Base-by-base conservation (phyloP, 1,284 basidiomycete species). In the Leccinum fuscescens region DNA sequence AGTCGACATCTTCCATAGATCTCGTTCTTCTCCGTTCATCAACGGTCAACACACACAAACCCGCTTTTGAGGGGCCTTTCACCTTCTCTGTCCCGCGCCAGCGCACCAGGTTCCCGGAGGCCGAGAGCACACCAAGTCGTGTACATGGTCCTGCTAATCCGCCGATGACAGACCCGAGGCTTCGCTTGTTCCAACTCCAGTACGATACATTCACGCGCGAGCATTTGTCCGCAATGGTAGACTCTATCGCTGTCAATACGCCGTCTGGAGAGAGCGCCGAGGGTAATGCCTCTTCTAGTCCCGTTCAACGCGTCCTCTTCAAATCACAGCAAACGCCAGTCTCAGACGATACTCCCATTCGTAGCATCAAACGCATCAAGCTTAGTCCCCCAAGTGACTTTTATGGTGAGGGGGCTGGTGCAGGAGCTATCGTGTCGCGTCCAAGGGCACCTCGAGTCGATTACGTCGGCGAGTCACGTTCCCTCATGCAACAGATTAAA, bases 191-290 rank as follows among this genome's bases (percentile, higher is more conserved):
- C 77, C 90, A 94, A 68, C 92, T 94, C 63, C 86, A 92, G 63
- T 96, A 96, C 72, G 95, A 98, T 74, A 96, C 95, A 0, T 94
- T 91, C 71, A 97, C 94, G 2, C 86, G 93, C 39, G 91, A 96
- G 49, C 93, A 96, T 72, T 84, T 98, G 54, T 93, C 92, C 1
- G 93, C 91, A 1, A 84, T 98, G 73, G 92, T 95, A 1, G 94
- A 96, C 67, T 93, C 89, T 11, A 94, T 94, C 64, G 92, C 88
- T 22, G 80, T 91, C 44, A 89, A 91, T 64, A 88, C 89, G 0
- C 86, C 87, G 0, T 87, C 88, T 20, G 86, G 81, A 35, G 77
- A 72, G 11, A 81, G 75, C 54, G 71, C 67, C 1, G 72, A 73
- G 27, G 75, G 71, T 3, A 79, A 79, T 5, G 77, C 73, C 4